phyloP scores from a whole-genome alignment of 148 eudicot species.

The Limonium bicolor region DNA sequence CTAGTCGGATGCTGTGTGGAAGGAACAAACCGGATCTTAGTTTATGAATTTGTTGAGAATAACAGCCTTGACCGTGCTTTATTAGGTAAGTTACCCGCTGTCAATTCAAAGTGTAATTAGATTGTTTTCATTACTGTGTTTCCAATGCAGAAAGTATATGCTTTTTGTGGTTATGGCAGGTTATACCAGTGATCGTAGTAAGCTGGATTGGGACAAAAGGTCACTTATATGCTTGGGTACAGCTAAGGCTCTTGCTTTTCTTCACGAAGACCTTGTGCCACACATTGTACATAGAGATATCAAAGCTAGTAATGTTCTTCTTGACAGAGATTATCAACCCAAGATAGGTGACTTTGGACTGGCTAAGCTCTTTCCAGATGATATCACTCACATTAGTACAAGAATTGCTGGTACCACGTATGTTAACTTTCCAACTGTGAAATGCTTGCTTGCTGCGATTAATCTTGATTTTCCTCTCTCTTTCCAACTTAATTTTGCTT shows the following conservation, averaged over 20 bases:
- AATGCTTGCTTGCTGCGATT: no score
- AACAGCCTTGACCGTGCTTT: constrained; percentile 76
- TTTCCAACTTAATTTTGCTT: no score
- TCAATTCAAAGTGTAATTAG: not conserved
- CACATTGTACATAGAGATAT: constrained; percentile 90
- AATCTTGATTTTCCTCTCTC: no score
- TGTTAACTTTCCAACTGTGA: constrained; percentile 16
- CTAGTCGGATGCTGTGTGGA: constrained; percentile 75
- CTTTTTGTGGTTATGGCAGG: constrained; percentile 26
- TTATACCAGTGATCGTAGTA: constrained; percentile 25
- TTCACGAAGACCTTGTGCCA: constrained; percentile 92
- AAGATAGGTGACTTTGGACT: constrained; percentile 97
- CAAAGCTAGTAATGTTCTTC: constrained; percentile 92
- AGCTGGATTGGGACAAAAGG: constrained; percentile 63
- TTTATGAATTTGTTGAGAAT: constrained; percentile 70
- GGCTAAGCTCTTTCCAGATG: constrained; percentile 93
- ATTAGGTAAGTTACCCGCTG: constrained; percentile 38
- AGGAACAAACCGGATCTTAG: constrained; percentile 56
- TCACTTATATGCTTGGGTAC: constrained; percentile 71
- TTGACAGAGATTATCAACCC: constrained; percentile 46
- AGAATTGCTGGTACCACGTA: constrained; percentile 92
- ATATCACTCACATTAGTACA: constrained; percentile 87
- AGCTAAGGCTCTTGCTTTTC: constrained; percentile 68
- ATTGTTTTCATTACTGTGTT: not conserved
- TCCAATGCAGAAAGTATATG: no score